Evolutionary conservation across 2,329 filamentous ascomycete species (phyloP).

Genomic region (Phyllosticta citrichinensis): DNA sequence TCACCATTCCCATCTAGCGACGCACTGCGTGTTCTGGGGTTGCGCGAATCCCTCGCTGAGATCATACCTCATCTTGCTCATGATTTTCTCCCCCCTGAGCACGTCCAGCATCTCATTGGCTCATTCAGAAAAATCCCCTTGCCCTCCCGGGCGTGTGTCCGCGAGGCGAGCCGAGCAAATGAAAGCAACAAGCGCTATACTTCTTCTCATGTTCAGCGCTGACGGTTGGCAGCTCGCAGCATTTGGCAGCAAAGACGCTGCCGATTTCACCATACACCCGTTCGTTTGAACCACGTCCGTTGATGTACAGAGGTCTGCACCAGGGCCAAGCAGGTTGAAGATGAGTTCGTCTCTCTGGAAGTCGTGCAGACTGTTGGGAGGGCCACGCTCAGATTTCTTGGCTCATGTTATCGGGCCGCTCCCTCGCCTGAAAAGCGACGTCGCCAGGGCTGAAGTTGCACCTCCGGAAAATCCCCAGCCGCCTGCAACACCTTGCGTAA

Average conservation of each 20-base stretch:
- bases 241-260: neutral
- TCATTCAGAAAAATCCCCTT: neutral
- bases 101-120: neutral
- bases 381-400: neutral
- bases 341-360: too few relatives aligned
- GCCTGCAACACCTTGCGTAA: slow-evolving; percentile 11
- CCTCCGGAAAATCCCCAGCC: slow-evolving; percentile 11
- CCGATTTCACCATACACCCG: too few relatives aligned
- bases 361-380: too few relatives aligned
- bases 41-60: slow-evolving; percentile 1
- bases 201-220: neutral
- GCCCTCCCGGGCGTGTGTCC: slow-evolving; percentile 3
- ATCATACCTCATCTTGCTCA: slow-evolving; percentile 3
- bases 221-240: too few relatives aligned
- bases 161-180: neutral
- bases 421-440: slow-evolving; percentile 7
- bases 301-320: too few relatives aligned
- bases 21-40: neutral
- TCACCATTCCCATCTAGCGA: neutral
- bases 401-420: slow-evolving; percentile 4
- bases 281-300: too few relatives aligned
- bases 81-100: slow-evolving; percentile 9
- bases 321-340: too few relatives aligned
- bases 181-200: neutral
- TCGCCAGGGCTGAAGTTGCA: slow-evolving; percentile 3